Conservation (phyloP, 1,284 basidiomycete genomes). For the Ustilago shanxiensis region DNA sequence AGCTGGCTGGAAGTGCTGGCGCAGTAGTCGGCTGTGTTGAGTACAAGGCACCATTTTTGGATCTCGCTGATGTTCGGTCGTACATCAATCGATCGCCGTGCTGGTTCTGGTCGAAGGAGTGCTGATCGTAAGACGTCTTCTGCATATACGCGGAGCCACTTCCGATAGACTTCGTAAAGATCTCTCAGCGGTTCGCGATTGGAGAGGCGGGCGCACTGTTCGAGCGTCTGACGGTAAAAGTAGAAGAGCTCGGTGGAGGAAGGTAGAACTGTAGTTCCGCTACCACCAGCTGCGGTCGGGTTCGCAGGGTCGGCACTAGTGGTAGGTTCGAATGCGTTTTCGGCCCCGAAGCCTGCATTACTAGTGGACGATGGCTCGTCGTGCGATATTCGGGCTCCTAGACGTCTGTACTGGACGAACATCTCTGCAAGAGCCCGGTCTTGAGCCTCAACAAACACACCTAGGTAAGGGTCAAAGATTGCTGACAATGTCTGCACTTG, state of each 20-base stretch:
- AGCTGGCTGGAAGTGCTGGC: slow-evolving; percentile 91
- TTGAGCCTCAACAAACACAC: slow-evolving; percentile 94
- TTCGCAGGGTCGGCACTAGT: slow-evolving; percentile 73
- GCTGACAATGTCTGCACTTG: slow-evolving; percentile 73
- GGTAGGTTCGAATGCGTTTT: slow-evolving; percentile 75
- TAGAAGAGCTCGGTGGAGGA: slow-evolving; percentile 97
- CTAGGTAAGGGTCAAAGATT: slow-evolving; percentile 91
- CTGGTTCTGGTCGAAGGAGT: slow-evolving; percentile 76
- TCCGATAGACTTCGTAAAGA: slow-evolving; percentile 76
- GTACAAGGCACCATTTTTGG: slow-evolving; percentile 74
- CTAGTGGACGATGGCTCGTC: slow-evolving; percentile 6
- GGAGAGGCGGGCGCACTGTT: slow-evolving; percentile 83
- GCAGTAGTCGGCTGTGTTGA: slow-evolving; percentile 99
- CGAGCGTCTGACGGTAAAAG: slow-evolving; percentile 93
- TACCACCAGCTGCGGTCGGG: slow-evolving; percentile 73
- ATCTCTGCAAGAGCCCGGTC: slow-evolving; percentile 76
- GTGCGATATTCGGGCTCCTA: slow-evolving; percentile 39
- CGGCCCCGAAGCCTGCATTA: slow-evolving; percentile 63
- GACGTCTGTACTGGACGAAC: slow-evolving; percentile 47
- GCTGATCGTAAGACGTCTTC: slow-evolving; percentile 79
- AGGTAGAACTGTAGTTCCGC: slow-evolving; percentile 79
- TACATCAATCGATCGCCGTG: slow-evolving; percentile 53
- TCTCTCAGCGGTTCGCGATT: slow-evolving; percentile 64
- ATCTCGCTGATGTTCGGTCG: slow-evolving; percentile 55
- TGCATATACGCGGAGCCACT: slow-evolving; percentile 94